A percentile compares a stretch with the other conserved stretches of the same genome.
Conservation (phyloP, 495 filamentous ascomycete genomes). For the Neurospora tetrasperma region DNA sequence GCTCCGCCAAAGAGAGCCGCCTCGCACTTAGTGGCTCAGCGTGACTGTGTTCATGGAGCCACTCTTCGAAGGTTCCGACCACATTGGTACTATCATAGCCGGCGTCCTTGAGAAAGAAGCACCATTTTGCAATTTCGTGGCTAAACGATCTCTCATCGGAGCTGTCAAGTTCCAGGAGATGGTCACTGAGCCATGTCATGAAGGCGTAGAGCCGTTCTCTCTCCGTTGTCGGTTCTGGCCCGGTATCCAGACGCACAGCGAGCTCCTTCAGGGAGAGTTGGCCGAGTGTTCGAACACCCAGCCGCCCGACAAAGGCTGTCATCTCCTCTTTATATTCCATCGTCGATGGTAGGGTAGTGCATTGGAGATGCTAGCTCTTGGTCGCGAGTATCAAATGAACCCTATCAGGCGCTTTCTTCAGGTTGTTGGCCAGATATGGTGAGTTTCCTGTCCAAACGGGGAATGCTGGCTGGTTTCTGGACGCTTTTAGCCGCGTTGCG, state of each 20-base stretch:
- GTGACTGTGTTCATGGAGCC: slow-evolving; percentile 12
- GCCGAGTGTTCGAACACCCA: slow-evolving; percentile 5
- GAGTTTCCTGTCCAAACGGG: not conserved
- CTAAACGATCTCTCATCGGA: slow-evolving; percentile 12
- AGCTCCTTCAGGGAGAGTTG: slow-evolving; percentile 17
- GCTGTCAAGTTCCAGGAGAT: slow-evolving; percentile 17
- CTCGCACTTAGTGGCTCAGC: slow-evolving; percentile 13
- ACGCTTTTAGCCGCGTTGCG: not conserved
- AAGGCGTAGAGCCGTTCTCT: slow-evolving; percentile 10
- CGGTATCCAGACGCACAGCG: slow-evolving; percentile 5
- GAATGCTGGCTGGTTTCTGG: not conserved
- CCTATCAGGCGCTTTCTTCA: not conserved
- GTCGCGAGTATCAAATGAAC: not conserved
- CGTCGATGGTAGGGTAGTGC: not conserved
- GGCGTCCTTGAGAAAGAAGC: slow-evolving; percentile 1
- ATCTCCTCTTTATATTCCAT: slow-evolving; percentile 9
- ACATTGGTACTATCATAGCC: slow-evolving; percentile 10
- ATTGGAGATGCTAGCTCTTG: not conserved
- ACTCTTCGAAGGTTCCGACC: slow-evolving; percentile 17
- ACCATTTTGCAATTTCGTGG: slow-evolving; percentile 9
- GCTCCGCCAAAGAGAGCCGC: slow-evolving; percentile 17
- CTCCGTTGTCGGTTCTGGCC: not conserved
- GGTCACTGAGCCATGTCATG: slow-evolving; percentile 25
- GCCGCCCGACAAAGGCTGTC: not conserved
- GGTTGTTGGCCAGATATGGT: not conserved